Base-by-base conservation (phyloP, 139 green algal genomes). In the Tetradesmus obliquus region DNA sequence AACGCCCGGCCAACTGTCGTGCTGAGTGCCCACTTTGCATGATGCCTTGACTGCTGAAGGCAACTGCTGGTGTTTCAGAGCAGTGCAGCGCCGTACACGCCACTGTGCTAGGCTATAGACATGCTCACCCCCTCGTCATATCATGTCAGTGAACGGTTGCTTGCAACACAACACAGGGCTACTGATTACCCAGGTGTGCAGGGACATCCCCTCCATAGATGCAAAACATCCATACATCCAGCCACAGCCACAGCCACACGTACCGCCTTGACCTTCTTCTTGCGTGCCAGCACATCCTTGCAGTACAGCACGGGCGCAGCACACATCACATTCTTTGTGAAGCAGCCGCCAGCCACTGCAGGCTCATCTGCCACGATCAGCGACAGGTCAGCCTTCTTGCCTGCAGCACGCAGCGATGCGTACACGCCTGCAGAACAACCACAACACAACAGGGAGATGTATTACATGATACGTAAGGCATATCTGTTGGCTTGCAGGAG, bases 261-360 rank as follows among this genome's bases (percentile, higher is more conserved):
- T 66, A 98, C 96, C 22, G 97, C 98, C 20, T 95, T 92, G 7
- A 96, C 93, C 5, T 92, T 97, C 62, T 95, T 90, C 83, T 94
- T 96, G 79, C 91, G 89, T 5, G 84, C 94, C 74, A 99, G 95
- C 79, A 98, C 95, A 72, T 99, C 94, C 90, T 98, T 98, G 96
- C 97, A 99, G 95, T 98, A 99, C 10, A 94, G 93, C 55, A 99
- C 98, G 3, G 98, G 98, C 10, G 98, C 98, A 5, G 98, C 98
- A 79, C 95, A 98, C 96, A 99, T 97, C 15, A 99, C 95, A 92
- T 99, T 99, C n/a, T 92, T 90, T 19, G 98, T 99, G 96, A 99
- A 99, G 1, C 95, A 96, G 71, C 98, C 98, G 1, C 95, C 98
- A 3, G 96, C 95, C 3, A 95, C 93, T 3, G 98, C 97, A 5